Evolutionary conservation across 495 filamentous ascomycete genomes (phyloP).

Genomic region (Clavariopsis aquatica): DNA sequence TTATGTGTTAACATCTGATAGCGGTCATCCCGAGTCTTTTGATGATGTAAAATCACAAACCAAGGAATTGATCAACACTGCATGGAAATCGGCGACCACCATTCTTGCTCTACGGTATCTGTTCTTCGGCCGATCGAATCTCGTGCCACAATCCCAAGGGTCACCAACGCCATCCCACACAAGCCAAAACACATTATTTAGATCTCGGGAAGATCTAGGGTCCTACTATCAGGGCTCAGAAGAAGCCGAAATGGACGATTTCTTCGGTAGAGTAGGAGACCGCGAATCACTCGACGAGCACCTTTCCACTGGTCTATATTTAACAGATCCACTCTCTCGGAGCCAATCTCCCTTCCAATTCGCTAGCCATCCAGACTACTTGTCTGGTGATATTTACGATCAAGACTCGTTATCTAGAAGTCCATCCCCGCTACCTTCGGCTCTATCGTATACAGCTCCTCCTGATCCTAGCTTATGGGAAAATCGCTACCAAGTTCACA

Average conservation of each 20-base stretch:
- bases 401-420: slow-evolving; percentile 9
- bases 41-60: not conserved
- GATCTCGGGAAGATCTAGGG: slow-evolving; percentile 2
- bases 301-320: not conserved
- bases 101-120: slow-evolving; percentile 28
- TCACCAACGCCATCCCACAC: slow-evolving; percentile 6
- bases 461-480: slow-evolving; percentile 17
- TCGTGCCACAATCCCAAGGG: slow-evolving; percentile 11
- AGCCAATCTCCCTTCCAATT: not conserved
- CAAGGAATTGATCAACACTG: not conserved
- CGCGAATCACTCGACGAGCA: not conserved
- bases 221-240: slow-evolving; percentile 8
- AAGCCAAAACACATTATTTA: not conserved
- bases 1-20: not conserved
- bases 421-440: slow-evolving; percentile 24
- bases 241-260: not conserved
- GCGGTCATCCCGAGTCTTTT: not conserved
- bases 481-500: slow-evolving; percentile 24
- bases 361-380: slow-evolving; percentile 1
- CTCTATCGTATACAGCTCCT: not conserved
- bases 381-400: slow-evolving; percentile 1
- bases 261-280: not conserved
- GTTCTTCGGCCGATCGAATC: slow-evolving; percentile 18
- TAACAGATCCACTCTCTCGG: not conserved
- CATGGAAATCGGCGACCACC: slow-evolving; percentile 23